Conservation (phyloP, 192 early-diverging fungal genomes). For the Coemansia sp. region DNA sequence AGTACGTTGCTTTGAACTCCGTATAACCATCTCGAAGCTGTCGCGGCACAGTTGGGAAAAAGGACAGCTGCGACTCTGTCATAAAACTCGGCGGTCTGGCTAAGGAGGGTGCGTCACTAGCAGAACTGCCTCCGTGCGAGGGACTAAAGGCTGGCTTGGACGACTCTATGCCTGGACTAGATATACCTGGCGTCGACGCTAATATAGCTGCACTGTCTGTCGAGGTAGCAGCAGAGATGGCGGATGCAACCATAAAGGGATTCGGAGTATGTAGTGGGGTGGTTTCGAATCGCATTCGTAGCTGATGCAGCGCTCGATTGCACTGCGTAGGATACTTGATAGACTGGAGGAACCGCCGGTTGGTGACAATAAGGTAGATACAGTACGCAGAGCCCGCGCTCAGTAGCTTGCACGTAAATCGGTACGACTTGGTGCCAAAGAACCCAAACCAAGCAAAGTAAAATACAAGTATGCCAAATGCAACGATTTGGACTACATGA, state of each 20-base stretch:
- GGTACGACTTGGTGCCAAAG: constrained; percentile 49
- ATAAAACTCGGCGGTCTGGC: constrained; percentile 17
- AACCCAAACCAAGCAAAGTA: constrained; percentile 59
- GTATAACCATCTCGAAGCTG: constrained; percentile 54
- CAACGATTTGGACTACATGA: constrained; percentile 41
- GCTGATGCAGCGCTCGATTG: constrained; percentile 57
- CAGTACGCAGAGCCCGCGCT: constrained; percentile 57
- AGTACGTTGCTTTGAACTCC: constrained; percentile 56
- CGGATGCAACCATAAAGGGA: constrained; percentile 14
- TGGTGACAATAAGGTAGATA: constrained; percentile 55
- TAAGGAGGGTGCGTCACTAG: background rate
- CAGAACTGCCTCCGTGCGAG: background rate
- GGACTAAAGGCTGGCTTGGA: background rate
- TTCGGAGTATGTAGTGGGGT: constrained; percentile 32
- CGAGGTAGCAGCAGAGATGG: constrained; percentile 14
- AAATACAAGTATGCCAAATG: constrained; percentile 50
- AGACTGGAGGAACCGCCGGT: constrained; percentile 53
- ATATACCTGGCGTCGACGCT: background rate
- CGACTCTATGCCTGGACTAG: background rate
- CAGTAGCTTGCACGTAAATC: constrained; percentile 52
- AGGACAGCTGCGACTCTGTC: constrained; percentile 51
- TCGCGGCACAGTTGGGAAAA: constrained; percentile 56
- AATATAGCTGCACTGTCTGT: background rate
- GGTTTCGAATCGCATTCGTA: constrained; percentile 55
- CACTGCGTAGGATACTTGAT: constrained; percentile 55